Evolutionary conservation across 176 grass and related monocot species (phyloP), one percentile per base, ranked within the genome.

Genomic region (Oryza meridionalis): DNA sequence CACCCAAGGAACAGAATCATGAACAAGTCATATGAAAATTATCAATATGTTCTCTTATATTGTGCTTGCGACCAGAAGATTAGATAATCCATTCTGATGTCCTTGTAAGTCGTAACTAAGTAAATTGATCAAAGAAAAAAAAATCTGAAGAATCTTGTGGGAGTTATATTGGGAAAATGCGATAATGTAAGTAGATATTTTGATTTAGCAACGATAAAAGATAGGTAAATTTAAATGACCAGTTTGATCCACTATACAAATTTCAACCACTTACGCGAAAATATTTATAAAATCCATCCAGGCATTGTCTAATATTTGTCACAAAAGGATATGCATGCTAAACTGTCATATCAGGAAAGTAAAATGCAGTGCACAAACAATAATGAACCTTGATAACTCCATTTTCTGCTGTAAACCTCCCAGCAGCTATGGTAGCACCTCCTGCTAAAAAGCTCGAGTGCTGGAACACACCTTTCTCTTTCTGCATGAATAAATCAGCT

Each of bases 401-500:
- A 88, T 94, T 83, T 93, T 88, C 77, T 67, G 85, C 93, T 42
- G 77, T 92, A 74, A 98, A 88, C 73, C 89, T 91, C 65, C 96
- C 96, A 85, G 96, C 96, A 81, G 96, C 89, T 85, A 92, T 81
- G 69, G 93, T 95, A 44, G 89, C 66, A 77, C 96, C 96, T 83
- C 96, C 93, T 67, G 96, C 96, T 86, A 98, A 83, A 86, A 98
- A 98, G 74, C 96, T 98, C 3, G 96, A 98, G 84, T 98, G 96
- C 76, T 98, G 96, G 70, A 98, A 98, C 40, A 89, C 77, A 50
- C 96, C 96, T 90, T 82, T 98, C 84, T 84, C 83, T 87, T 98
- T 98, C 96, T 98, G 76, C 42, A 73, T 68, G 73, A 6, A 45
- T 3, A 90, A 90, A 43, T 61, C 32, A 65, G 32, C 65, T 65